A percentile compares a stretch with the other conserved stretches of the same genome.
phyloP scores from a whole-genome alignment of 108 stramenopile genomes.

The Nannochloropsis oceanica region DNA sequence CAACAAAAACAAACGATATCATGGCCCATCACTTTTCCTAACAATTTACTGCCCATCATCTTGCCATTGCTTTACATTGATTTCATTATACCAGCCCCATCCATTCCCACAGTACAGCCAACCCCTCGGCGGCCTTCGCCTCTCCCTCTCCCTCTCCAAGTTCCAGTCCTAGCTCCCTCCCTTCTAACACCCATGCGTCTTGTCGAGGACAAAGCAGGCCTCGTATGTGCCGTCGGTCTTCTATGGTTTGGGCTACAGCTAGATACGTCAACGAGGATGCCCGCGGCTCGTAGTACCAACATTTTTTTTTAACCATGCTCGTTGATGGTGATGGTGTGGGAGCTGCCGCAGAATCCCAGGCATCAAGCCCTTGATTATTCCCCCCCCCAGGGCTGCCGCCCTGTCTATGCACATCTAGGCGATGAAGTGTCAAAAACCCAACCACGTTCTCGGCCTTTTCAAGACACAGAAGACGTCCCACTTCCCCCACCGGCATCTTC shows the following conservation, averaged over 20 bases:
- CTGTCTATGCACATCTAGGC: not conserved
- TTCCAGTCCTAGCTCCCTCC: not conserved
- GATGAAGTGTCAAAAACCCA: not conserved
- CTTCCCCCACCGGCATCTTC: not conserved
- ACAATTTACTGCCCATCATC: not conserved
- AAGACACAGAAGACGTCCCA: not conserved
- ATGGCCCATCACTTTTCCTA: no score
- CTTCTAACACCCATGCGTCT: not conserved
- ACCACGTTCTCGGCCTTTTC: not conserved
- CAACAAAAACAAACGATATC: no score
- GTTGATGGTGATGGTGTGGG: not conserved
- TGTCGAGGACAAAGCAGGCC: not conserved
- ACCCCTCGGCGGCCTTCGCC: not conserved
- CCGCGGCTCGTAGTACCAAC: not conserved
- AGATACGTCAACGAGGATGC: not conserved
- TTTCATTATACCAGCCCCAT: not conserved
- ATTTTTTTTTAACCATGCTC: not conserved
- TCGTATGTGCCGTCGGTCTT: not conserved
- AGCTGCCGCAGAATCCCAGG: not conserved
- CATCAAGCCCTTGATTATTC: not conserved
- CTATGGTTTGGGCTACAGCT: not conserved
- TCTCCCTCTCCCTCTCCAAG: not conserved
- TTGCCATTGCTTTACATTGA: not conserved
- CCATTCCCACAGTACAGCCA: not conserved
- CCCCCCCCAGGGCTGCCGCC: not conserved